Evolutionary conservation across 2,329 filamentous ascomycete species (phyloP).

Genomic region (Aschersonia sp.): DNA sequence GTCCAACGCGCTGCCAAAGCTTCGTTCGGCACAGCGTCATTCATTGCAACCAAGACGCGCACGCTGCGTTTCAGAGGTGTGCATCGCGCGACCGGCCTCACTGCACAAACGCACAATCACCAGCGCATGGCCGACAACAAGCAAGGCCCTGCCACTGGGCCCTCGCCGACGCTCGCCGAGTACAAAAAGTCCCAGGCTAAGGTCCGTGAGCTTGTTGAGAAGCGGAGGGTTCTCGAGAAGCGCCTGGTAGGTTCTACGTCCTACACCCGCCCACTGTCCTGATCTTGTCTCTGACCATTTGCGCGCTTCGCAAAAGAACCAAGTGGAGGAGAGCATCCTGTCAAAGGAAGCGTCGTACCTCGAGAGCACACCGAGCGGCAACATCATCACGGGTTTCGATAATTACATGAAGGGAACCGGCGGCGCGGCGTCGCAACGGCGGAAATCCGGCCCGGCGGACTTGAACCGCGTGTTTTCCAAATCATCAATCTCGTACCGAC

Average conservation of each 20-base stretch:
- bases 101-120: neutral
- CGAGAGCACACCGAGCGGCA: constrained; percentile 76
- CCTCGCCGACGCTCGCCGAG: constrained; percentile 25
- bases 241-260: constrained; percentile 17
- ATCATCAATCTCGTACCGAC: constrained; percentile 47
- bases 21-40: too few relatives aligned
- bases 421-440: constrained; percentile 46
- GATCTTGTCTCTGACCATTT: neutral
- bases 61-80: neutral
- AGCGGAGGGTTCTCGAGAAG: constrained; percentile 21
- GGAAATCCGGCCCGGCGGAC: constrained; percentile 50
- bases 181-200: constrained; percentile 35
- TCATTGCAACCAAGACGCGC: neutral
- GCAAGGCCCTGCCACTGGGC: constrained; percentile 9
- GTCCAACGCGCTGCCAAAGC: too few relatives aligned
- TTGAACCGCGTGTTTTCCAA: constrained; percentile 60
- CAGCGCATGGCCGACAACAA: constrained; percentile 20
- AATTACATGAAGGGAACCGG: constrained; percentile 87
- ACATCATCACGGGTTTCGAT: constrained; percentile 96
- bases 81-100: neutral
- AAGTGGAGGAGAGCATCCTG: constrained; percentile 64
- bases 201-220: constrained; percentile 32
- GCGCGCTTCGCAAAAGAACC: constrained; percentile 11
- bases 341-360: constrained; percentile 78
- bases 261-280: too few relatives aligned